Evolutionary conservation across 2,329 filamentous ascomycete species (phyloP), one percentile per base, ranked within the genome.

Genomic region (Gnomoniopsis sp.): DNA sequence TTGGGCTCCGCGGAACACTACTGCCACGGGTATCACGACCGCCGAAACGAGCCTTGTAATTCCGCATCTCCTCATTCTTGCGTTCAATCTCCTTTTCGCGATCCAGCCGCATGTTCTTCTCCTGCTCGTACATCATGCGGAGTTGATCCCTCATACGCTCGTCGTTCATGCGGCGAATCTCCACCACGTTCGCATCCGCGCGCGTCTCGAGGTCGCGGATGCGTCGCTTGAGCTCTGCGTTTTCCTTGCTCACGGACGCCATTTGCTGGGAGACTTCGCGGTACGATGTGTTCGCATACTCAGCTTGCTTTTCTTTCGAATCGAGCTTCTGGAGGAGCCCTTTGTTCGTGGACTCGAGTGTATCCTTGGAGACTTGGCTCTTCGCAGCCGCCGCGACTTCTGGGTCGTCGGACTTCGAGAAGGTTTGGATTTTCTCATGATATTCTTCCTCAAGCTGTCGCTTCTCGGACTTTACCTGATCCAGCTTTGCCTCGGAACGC

Each of bases 1-100:
- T 76, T n/a, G 83, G 83, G 65, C 82, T 85, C 22, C 80, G 79
- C 52, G 83, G 83, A 22, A 84, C 81, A 63, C 82, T 85, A 54
- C 72, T 75, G 65, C 81, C 78, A 38, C 83, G 73, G 3, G 83
- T 86, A 68, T 84, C 82, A 49, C 83, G 74, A 6, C 83, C 77
- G 19, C 75, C 77, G 60, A 59, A 62, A 10, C 60, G 60, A 21
- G 75, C 81, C 65, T 76, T 79, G 44, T 79, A 67, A 44, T 70
- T 60, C 8, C 74, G 73, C 26, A 84, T 66, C 67, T 86, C 82
- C 17, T 84, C 79, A 57, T 72, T 76, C 23, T 74, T 63, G 15
- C 73, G 74, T 19, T 75, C 74, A 26, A 86, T 71, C 64, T 84
- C 80, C 23, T 71, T 67, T 55, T 86, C 80, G n/a, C 77, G 75